Percentiles rank a stretch among this genome's conserved stretches.
phyloP scores from a whole-genome alignment of 345 rosid genomes.

The Hirschfeldia incana region DNA sequence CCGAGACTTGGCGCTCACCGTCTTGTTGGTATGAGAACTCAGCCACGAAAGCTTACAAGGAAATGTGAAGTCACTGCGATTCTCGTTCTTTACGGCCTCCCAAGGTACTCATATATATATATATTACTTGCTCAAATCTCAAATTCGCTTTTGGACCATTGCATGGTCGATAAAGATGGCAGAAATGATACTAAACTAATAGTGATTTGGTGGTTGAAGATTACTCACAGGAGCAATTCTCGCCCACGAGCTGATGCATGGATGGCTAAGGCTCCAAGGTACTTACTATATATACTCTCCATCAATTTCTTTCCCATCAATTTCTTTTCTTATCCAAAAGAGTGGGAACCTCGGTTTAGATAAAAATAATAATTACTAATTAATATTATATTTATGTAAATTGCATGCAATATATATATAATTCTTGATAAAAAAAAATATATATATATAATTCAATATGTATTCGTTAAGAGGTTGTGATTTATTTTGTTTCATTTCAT shows the following conservation, averaged over 20 bases:
- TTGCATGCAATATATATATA: too few relatives aligned
- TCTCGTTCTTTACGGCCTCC: constrained; percentile 93
- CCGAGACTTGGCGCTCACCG: constrained; percentile 69
- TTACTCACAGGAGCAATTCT: constrained; percentile 94
- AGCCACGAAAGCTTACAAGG: constrained; percentile 68
- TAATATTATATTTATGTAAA: background rate
- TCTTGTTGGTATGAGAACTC: constrained; percentile 74
- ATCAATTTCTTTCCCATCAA: background rate
- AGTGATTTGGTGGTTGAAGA: constrained; percentile 47
- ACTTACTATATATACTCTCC: background rate
- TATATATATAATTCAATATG: too few relatives aligned
- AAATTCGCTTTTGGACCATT: background rate
- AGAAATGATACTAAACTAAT: background rate
- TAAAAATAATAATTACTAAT: background rate
- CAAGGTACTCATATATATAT: constrained; percentile 67
- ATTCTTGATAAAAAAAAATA: too few relatives aligned
- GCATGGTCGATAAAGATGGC: background rate
- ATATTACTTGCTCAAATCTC: background rate
- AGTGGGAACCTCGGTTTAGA: background rate
- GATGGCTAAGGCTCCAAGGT: constrained; percentile 95
- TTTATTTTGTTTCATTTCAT: too few relatives aligned
- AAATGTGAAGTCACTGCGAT: constrained; percentile 97
- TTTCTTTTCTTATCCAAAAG: background rate
- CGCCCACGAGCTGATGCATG: constrained; percentile 93
- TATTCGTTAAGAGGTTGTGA: too few relatives aligned